Conservation (phyloP, 2,329 filamentous ascomycete genomes). For the Gaeumannomyces tritici region DNA sequence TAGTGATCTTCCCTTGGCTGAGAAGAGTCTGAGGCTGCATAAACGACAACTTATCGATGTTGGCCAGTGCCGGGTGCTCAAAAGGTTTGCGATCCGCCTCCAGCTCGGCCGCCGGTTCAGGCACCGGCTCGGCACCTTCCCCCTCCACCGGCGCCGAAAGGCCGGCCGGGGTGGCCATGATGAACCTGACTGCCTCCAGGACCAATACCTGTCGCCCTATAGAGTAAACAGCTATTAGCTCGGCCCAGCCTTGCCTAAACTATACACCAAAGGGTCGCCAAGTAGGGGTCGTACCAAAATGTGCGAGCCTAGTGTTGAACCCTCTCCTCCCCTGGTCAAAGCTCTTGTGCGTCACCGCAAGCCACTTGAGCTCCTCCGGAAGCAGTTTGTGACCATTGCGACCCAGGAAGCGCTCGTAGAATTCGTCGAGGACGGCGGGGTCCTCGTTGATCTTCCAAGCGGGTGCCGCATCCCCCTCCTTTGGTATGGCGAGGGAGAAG, state of each 20-base stretch:
- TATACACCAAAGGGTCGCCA: background rate
- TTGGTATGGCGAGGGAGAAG: slow-evolving; percentile 51
- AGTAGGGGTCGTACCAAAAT: slow-evolving; percentile 50
- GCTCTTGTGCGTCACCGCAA: slow-evolving; percentile 95
- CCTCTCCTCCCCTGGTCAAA: slow-evolving; percentile 92
- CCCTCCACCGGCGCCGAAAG: background rate
- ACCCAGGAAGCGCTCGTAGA: slow-evolving; percentile 71
- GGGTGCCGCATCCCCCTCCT: slow-evolving; percentile 37
- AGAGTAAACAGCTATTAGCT: background rate
- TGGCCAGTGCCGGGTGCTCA: slow-evolving; percentile 58
- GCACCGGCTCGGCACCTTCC: background rate
- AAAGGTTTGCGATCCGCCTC: slow-evolving; percentile 48
- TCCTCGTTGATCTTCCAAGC: slow-evolving; percentile 66
- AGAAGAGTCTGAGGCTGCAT: slow-evolving; percentile 52
- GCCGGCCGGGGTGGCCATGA: slow-evolving; percentile 11
- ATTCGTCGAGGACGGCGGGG: slow-evolving; percentile 62
- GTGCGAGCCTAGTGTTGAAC: slow-evolving; percentile 89
- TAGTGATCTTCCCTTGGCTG: slow-evolving; percentile 54
- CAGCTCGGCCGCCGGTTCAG: background rate
- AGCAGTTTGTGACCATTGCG: slow-evolving; percentile 62
- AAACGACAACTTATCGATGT: slow-evolving; percentile 61
- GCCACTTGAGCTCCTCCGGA: slow-evolving; percentile 89
- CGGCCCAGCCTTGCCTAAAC: too few relatives aligned
- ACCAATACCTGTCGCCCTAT: slow-evolving; percentile 17
- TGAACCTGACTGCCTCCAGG: slow-evolving; percentile 15